phyloP scores from a whole-genome alignment of 2,329 filamentous ascomycete genomes.

The Trichoderma harzianum region DNA sequence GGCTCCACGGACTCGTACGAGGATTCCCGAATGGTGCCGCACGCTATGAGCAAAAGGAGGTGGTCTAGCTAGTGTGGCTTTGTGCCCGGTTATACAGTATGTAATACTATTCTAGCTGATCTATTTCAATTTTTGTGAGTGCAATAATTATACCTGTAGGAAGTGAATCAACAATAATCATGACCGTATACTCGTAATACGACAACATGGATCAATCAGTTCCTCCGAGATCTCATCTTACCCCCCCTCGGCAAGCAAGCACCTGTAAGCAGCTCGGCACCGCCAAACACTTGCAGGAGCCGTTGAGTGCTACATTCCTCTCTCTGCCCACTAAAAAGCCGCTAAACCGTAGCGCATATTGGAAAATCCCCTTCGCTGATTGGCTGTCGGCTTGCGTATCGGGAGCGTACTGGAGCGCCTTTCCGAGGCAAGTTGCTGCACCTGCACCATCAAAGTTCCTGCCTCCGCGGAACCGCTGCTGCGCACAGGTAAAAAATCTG shows the following conservation, averaged over 20 bases:
- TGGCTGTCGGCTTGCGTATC: constrained; percentile 1
- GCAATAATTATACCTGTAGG: neutral
- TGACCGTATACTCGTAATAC: neutral
- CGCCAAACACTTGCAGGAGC: neutral
- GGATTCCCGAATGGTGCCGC: neutral
- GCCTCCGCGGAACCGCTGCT: constrained; percentile 4
- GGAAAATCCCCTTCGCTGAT: constrained; percentile 5
- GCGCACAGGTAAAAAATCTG: constrained; percentile 13
- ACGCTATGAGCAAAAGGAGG: neutral
- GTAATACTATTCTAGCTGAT: neutral
- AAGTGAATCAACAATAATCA: neutral
- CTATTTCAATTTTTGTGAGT: neutral
- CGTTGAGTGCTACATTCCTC: neutral
- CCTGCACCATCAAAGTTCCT: neutral
- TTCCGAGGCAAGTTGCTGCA: neutral
- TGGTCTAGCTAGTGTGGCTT: neutral
- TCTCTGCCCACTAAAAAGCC: neutral
- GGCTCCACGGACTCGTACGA: neutral
- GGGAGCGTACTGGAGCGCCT: neutral
- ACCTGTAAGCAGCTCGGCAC: neutral
- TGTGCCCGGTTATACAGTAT: neutral
- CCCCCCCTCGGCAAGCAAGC: neutral
- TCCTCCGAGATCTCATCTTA: neutral
- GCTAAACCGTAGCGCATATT: neutral
- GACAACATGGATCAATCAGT: neutral